Conservation (phyloP, 345 rosid species). For the Carallia brachiata region DNA sequence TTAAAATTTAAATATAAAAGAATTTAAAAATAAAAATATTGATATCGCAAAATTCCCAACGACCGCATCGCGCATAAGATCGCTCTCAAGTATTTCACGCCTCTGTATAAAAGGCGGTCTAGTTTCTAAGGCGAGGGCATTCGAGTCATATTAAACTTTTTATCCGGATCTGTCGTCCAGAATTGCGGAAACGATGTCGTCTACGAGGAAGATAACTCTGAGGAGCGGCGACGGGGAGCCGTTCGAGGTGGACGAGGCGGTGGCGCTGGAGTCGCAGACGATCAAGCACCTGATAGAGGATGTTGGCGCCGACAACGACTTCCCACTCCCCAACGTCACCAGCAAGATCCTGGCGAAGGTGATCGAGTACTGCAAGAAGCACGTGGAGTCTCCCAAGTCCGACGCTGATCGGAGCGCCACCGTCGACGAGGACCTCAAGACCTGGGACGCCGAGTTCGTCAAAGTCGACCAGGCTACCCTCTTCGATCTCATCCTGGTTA, state of each 20-base stretch:
- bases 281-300: slow-evolving; percentile 32
- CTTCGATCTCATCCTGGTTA: slow-evolving; percentile 30
- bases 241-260: slow-evolving; percentile 26
- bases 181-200: slow-evolving; percentile 11
- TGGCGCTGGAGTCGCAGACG: slow-evolving; percentile 26
- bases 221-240: slow-evolving; percentile 27
- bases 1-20: too few relatives aligned
- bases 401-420: neutral
- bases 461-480: slow-evolving; percentile 32
- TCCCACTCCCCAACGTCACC: slow-evolving; percentile 30
- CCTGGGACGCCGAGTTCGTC: slow-evolving; percentile 29
- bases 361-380: slow-evolving; percentile 37
- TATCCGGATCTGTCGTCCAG: too few relatives aligned
- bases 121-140: too few relatives aligned
- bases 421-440: slow-evolving; percentile 19
- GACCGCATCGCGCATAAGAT: too few relatives aligned
- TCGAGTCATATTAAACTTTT: too few relatives aligned
- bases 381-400: slow-evolving; percentile 18
- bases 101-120: too few relatives aligned
- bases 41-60: too few relatives aligned
- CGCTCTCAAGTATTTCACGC: too few relatives aligned
- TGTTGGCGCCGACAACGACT: slow-evolving; percentile 25
- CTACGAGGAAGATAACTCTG: slow-evolving; percentile 15
- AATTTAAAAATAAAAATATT: too few relatives aligned
- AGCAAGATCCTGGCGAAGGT: slow-evolving; percentile 34